Evolutionary conservation across 768 basidiomycete species (phyloP).

Genomic region (Mycena pura): DNA sequence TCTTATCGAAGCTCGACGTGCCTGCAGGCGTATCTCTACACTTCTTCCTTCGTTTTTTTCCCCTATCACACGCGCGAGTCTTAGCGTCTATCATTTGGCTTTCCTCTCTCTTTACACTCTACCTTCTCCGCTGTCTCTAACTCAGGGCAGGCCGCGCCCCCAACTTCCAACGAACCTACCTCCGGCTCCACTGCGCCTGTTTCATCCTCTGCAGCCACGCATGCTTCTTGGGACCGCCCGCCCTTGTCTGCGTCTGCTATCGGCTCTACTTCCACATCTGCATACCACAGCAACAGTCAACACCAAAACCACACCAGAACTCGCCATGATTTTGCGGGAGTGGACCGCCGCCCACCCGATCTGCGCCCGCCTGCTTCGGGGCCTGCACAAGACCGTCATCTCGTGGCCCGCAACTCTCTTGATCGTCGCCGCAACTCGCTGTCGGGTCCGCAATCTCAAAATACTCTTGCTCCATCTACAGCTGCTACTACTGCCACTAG

Average conservation of each 20-base stretch:
- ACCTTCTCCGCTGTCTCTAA: too few relatives aligned
- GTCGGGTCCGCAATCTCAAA: slow-evolving; percentile 10
- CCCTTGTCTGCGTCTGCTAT: background rate
- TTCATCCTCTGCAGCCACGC: background rate
- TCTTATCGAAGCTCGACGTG: too few relatives aligned
- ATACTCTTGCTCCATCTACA: slow-evolving; percentile 1
- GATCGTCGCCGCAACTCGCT: slow-evolving; percentile 13
- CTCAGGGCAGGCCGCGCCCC: too few relatives aligned
- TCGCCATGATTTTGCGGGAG: slow-evolving; percentile 20
- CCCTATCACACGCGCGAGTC: too few relatives aligned
- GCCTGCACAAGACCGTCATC: slow-evolving; percentile 1
- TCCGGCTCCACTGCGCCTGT: too few relatives aligned
- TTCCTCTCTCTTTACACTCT: too few relatives aligned
- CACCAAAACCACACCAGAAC: slow-evolving; percentile 2
- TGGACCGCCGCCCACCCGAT: slow-evolving; percentile 26
- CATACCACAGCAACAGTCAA: slow-evolving; percentile 3
- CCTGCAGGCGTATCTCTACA: too few relatives aligned
- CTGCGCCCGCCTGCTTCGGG: slow-evolving; percentile 18
- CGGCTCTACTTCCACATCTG: background rate
- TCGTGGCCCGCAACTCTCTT: background rate
- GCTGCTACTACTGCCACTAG: slow-evolving; percentile 1
- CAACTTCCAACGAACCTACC: too few relatives aligned
- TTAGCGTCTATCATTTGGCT: too few relatives aligned
- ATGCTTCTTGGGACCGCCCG: background rate
- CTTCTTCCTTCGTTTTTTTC: too few relatives aligned